A percentile compares a stretch with the other conserved stretches of the same genome.
Evolutionary conservation across 257 asterid species (phyloP).

Genomic region (Solanum paucissectum): DNA sequence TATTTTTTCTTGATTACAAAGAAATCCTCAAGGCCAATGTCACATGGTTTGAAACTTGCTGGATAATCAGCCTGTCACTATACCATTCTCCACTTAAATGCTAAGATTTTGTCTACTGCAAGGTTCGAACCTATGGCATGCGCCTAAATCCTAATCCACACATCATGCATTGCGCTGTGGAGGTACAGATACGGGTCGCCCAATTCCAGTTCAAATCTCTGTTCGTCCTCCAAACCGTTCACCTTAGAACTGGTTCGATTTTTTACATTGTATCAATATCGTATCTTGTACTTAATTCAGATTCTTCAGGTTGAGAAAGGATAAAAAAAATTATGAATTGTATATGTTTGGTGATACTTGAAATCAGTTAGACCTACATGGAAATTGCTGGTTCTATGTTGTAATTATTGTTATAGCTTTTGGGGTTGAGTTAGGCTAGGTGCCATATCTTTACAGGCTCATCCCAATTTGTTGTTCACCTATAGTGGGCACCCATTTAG

Average conservation of each 20-base stretch:
- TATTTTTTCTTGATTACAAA: neutral
- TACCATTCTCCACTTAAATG: neutral
- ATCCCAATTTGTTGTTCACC: neutral
- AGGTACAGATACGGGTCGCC: constrained; percentile 84
- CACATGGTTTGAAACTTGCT: neutral
- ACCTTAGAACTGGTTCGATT: constrained; percentile 11
- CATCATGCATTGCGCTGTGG: constrained; percentile 41
- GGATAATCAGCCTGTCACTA: neutral
- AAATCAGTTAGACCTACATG: neutral
- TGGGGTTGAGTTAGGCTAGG: neutral
- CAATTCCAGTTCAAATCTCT: constrained; percentile 70
- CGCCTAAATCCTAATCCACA: neutral
- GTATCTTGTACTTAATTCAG: neutral
- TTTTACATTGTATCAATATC: neutral
- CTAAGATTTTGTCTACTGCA: neutral
- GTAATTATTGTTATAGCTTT: neutral
- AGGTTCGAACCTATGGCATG: neutral
- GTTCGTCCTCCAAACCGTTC: constrained; percentile 47
- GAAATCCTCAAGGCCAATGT: neutral
- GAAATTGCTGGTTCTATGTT: neutral
- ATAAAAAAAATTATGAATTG: neutral
- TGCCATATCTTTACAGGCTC: neutral
- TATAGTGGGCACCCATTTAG: neutral
- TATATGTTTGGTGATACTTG: neutral
- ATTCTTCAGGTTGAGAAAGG: neutral